Base-by-base conservation (phyloP, 163 green algal genomes). In the Prototheca wickerhamii region DNA sequence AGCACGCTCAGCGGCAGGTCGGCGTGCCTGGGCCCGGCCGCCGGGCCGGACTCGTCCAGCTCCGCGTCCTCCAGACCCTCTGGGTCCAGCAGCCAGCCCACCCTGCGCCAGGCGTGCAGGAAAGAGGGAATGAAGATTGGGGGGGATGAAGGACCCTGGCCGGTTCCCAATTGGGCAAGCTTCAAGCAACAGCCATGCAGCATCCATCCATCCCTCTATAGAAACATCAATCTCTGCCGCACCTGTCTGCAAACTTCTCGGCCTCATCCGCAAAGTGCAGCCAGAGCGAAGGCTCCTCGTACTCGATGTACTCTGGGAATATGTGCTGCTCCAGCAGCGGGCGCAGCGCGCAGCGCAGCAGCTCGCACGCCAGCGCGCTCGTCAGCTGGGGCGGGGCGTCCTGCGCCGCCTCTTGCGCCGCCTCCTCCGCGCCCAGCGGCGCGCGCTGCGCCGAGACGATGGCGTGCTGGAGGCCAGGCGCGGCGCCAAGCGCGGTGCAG, bases 191-290 rank as follows among this genome's bases (percentile, higher is more conserved):
- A 49, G 40, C 40, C 40, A 49, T 10, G 40, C 10, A 49, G 15
- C 12, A 10, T 49, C 10, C 40, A 49, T 49, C 10, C 40, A 49
- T 49, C 10, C 40, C 0, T 50, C 51, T 54, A 6, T 10, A 30
- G 6, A 21, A 44, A 44, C 37, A 10, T 15, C 37, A 44, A 10
- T 21, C 37, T 44, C 15, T 44, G 15, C 37, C 62, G 21, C 34
- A 71, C 65, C 56, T 42, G 35, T 54, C 35, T 61, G 80, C 74
- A 73, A 84, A 85, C 1, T 25, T 42, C 35, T 73, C 68, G 3
- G 69, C 68, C 30, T 79, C 60, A 12, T 84, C 78, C 1, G 58
- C 73, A 34, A 76, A 72, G 65, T 82, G 73, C 26, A 82, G 67
- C 71, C 76, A 82, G 26, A 72, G 67, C 3, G 52, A 26, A 28